A percentile compares a stretch with the other conserved stretches of the same genome.
phyloP scores from a whole-genome alignment of 164 flowering plant genomes.

The Vitis rotundifolia region DNA sequence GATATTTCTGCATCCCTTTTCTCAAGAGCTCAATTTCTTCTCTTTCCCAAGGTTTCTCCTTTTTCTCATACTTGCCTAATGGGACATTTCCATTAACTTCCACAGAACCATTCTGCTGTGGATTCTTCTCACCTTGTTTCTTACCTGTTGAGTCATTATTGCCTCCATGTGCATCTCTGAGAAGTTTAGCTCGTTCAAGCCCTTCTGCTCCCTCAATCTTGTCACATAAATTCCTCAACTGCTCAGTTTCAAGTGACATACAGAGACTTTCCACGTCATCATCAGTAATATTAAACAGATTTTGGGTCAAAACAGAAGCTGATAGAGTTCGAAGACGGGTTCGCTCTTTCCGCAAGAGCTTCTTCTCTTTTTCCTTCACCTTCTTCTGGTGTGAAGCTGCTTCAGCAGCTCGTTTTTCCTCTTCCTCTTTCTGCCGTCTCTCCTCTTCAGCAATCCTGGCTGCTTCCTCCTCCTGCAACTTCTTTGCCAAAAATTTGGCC shows the following conservation, averaged over 20 bases:
- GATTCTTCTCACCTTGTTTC: constrained; percentile 33
- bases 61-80: constrained; percentile 30
- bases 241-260: constrained; percentile 57
- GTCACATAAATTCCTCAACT: constrained; percentile 60
- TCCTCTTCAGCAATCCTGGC: constrained; percentile 80
- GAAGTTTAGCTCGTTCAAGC: constrained; percentile 46
- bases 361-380: constrained; percentile 54
- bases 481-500: constrained; percentile 73
- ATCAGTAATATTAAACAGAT: constrained; percentile 31
- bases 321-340: constrained; percentile 76
- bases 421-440: constrained; percentile 66
- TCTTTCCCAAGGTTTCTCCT: constrained; percentile 50
- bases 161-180: constrained; percentile 45
- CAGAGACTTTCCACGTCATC: constrained; percentile 80
- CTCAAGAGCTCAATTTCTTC: constrained; percentile 86
- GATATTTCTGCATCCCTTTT: constrained; percentile 62
- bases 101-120: constrained; percentile 28
- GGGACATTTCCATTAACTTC: constrained; percentile 27
- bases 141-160: constrained; percentile 12
- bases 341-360: constrained; percentile 81
- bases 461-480: constrained; percentile 85
- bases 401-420: constrained; percentile 70
- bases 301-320: constrained; percentile 41
- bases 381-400: constrained; percentile 65
- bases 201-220: constrained; percentile 53